Percentiles rank a stretch among this genome's conserved stretches.
Evolutionary conservation across 1,139 yeast genomes (phyloP).

Genomic region (Blastobotrys apis): DNA sequence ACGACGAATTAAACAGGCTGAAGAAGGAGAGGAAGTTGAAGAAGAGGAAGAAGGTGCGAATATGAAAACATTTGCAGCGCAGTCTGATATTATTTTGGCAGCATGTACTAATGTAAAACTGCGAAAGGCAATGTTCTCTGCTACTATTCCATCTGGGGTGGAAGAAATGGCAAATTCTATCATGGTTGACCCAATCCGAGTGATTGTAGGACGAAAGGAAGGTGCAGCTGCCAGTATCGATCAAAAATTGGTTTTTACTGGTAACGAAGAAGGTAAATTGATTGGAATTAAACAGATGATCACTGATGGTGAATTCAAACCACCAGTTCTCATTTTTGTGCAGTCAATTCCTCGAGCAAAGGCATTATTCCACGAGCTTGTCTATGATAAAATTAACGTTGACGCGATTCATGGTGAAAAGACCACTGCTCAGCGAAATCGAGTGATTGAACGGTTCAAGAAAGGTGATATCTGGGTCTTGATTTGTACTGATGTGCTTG

Average conservation of each 20-base stretch:
- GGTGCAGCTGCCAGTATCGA: conserved; percentile 84
- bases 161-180: conserved; percentile 84
- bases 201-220: conserved; percentile 89
- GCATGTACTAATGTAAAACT: conserved; percentile 52
- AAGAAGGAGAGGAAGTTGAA: conserved; percentile 2
- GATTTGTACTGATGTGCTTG: conserved; percentile 91
- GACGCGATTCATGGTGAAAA: conserved; percentile 96
- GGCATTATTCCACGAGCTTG: conserved; percentile 85
- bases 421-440: conserved; percentile 83
- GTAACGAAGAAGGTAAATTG: conserved; percentile 91
- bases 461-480: conserved; percentile 93
- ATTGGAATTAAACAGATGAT: conserved; percentile 87
- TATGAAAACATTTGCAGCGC: conserved; percentile 57
- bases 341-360: conserved; percentile 93
- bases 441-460: conserved; percentile 76
- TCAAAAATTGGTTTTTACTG: conserved; percentile 80
- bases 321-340: conserved; percentile 87
- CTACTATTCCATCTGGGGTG: conserved; percentile 91
- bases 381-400: conserved; percentile 86
- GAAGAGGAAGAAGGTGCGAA: background rate
- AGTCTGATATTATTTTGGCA: conserved; percentile 79
- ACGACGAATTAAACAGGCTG: conserved; percentile 3
- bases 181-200: conserved; percentile 79
- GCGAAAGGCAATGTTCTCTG: conserved; percentile 79
- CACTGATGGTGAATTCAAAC: conserved; percentile 67